Conservation (phyloP, 2,329 filamentous ascomycete species). For the Hansfordia pulvinata region DNA sequence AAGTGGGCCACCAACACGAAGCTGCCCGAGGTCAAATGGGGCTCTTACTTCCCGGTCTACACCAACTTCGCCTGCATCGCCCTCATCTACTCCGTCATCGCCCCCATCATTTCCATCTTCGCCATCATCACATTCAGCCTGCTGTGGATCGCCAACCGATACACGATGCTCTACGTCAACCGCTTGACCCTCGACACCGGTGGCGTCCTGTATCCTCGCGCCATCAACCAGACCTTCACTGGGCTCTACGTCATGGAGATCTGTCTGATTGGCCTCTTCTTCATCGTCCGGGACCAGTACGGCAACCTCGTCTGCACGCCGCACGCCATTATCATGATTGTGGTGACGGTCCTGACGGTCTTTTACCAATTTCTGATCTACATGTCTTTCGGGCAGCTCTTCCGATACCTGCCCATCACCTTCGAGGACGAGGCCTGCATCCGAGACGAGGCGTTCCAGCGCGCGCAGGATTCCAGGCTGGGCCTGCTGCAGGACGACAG, state of each 20-base stretch:
- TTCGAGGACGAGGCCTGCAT: constrained; percentile 88
- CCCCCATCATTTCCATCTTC: constrained; percentile 84
- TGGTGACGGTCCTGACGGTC: constrained; percentile 55
- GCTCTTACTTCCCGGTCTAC: constrained; percentile 88
- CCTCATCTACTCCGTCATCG: constrained; percentile 76
- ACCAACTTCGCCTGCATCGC: constrained; percentile 93
- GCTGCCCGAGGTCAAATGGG: constrained; percentile 72
- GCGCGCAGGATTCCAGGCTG: constrained; percentile 59
- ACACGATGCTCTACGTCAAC: constrained; percentile 90
- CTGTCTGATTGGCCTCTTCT: constrained; percentile 79
- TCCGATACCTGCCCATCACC: constrained; percentile 84
- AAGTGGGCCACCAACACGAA: constrained; percentile 81
- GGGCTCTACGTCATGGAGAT: constrained; percentile 93
- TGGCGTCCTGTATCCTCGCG: constrained; percentile 78
- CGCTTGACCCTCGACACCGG: constrained; percentile 85
- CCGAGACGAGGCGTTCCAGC: constrained; percentile 80
- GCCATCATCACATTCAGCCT: constrained; percentile 84
- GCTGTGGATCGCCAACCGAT: constrained; percentile 91
- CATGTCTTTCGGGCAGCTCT: constrained; percentile 68
- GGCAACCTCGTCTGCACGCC: constrained; percentile 46
- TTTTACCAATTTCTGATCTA: constrained; percentile 75
- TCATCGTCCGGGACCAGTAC: constrained; percentile 51
- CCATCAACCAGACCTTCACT: constrained; percentile 91
- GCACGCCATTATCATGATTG: constrained; percentile 77
- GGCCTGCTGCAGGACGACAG: constrained; percentile 42